Base-by-base conservation (phyloP, 257 asterid species). In the Osmanthus fragrans region DNA sequence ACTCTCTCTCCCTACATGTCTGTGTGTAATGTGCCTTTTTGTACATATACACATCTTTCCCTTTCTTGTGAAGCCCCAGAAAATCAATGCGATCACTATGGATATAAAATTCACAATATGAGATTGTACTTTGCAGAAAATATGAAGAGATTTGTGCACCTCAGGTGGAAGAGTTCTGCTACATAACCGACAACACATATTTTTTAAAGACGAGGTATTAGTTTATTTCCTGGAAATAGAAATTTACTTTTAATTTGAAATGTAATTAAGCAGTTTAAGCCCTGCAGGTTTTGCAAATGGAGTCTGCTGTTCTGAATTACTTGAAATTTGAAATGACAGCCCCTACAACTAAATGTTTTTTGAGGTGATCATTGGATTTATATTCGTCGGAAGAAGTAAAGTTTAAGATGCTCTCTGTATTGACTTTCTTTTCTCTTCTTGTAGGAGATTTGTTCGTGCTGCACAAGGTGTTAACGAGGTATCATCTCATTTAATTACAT, bases 61-160 rank as follows among this genome's bases (percentile, higher is more conserved):
- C n/a, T 49, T 49, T 4, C 58, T 18, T 49, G 58, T 16, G 58
- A 49, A 39, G 47, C 47, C 15, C 13, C 15, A 10, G 47, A 39
- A 36, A 39, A 39, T 10, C 3, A 39, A 39, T 10, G 47, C 16
- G 2, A 16, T n/a, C 23, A 23, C 13, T 51, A 9, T 18, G 19
- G 69, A 63, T 27, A n/a, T 0, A 9, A 25, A 63, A 25, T 29
- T 72, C 36, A 21, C 13, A 1, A 45, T 27, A 13, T 5, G 76
- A 30, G 25, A 1, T 16, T 37, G 19, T 65, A 37, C 21, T 7
- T 56, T 40, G 80, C 97, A 37, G 45, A 18, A n/a, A 40, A 19
- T 27, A 75, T 8, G 99, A 96, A 82, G 99, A 93, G 88, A 96
- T 92, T 47, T 92, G 97, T 74, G 98, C 96, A 19, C 99, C 97